Evolutionary conservation across 2,329 filamentous ascomycete species (phyloP), one percentile per base, ranked within the genome.

Genomic region (Hypoxylon sp.): DNA sequence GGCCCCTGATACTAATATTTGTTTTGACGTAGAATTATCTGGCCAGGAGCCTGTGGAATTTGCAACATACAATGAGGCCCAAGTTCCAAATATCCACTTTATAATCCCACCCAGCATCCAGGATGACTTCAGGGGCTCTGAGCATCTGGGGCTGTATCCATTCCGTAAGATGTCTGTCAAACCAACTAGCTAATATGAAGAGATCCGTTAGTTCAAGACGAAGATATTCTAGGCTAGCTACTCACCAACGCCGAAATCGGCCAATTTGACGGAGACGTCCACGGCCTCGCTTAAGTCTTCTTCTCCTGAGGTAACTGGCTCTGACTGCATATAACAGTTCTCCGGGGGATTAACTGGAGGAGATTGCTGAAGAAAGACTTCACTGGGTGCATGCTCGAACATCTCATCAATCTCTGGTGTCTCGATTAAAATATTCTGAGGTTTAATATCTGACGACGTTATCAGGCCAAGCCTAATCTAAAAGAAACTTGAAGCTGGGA

Each of bases 121-220:
- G 7, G 19, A 44, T 44, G n/a, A 44, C 37, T n/a, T 39, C 37
- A n/a, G 37, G 37, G 37, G 37, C 37, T 39, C 37, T 39, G 37
- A 39, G 37, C 37, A 39, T 39, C 5, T 17, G 37, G 17, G 37
- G 37, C 15, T 39, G 37, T 39, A 39, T 39, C 37, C 37, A 39
- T 39, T 39, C 37, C 15, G 37, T 39, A 15, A 39, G 37, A 39
- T 39, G 37, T 5, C 15, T 39, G 15, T 39, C 37, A 6, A 39
- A 39, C 37, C 37, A 39, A n/a, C 37, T 39, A 39, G 37, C 37
- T 39, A 39, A 39, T n/a, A 7, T 13, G 15, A 0, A 5, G 37
- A 5, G 3, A 17, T 2, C 15, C n/a, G 37, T 39, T 39, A 39
- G 37, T 17, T 2, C 37, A 6, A 32, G 31, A 27, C 15, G 15